Conservation (phyloP, 2,329 filamentous ascomycete genomes). For the Trichoderma sp. region DNA sequence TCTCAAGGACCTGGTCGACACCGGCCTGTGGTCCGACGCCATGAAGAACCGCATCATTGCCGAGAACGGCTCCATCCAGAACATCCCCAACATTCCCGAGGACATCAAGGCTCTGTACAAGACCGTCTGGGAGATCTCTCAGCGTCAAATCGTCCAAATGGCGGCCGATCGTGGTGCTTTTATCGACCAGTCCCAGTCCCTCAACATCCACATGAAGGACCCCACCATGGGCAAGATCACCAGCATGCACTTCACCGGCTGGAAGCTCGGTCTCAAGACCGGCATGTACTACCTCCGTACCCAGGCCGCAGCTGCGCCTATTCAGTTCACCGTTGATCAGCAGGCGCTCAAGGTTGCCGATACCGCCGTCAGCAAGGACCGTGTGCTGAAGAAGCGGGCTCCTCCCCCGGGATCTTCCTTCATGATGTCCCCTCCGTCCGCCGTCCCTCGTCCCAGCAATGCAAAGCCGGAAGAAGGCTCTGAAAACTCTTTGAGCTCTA, state of each 20-base stretch:
- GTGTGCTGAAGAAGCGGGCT: constrained; percentile 69
- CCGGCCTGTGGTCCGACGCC: constrained; percentile 97
- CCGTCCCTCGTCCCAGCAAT: constrained; percentile 69
- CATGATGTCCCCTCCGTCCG: constrained; percentile 59
- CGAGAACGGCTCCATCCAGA: constrained; percentile 92
- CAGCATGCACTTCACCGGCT: constrained; percentile 98
- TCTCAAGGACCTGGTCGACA: constrained; percentile 95
- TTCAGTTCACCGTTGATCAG: constrained; percentile 99
- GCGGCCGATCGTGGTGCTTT: constrained; percentile 96
- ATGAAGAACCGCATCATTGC: constrained; percentile 99
- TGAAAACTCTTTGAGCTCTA: constrained; percentile 46
- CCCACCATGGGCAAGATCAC: constrained; percentile 99
- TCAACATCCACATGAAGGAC: constrained; percentile 99
- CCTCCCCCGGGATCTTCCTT: constrained; percentile 58
- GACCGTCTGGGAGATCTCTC: constrained; percentile 99
- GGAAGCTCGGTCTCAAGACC: constrained; percentile 99
- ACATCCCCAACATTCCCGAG: constrained; percentile 92
- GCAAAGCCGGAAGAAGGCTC: constrained; percentile 55
- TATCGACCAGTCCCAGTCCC: constrained; percentile 97
- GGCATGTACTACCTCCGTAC: constrained; percentile 99
- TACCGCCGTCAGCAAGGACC: constrained; percentile 70
- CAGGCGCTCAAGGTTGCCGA: constrained; percentile 88
- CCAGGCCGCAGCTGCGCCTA: constrained; percentile 92
- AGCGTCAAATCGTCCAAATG: constrained; percentile 95
- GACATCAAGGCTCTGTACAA: constrained; percentile 98